These are phyloP conservation scores for Diacronema lutheri DNA, from an alignment of 78 protist species.

Conservation along the genomic window DNA sequence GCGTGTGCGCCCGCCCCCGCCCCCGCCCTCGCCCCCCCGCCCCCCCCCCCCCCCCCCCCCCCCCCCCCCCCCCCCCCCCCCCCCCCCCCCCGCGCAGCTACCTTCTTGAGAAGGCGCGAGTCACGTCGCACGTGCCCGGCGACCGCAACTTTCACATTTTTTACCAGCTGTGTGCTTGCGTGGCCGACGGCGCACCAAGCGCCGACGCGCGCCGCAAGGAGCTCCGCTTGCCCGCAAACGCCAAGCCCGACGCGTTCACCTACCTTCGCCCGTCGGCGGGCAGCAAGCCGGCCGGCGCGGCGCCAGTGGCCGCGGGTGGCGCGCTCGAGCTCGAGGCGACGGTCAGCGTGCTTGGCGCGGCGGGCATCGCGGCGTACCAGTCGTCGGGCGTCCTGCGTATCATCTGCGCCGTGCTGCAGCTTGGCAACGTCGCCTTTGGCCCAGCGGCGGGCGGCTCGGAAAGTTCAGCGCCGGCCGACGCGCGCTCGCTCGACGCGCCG, in stretches of 20 bases:
- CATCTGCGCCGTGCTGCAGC: neutral
- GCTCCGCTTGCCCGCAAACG: neutral
- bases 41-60: too few species aligned
- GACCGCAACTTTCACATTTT: slow-evolving; percentile 71
- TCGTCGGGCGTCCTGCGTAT: too few species aligned
- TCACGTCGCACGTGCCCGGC: slow-evolving; percentile 37
- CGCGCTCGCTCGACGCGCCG: neutral
- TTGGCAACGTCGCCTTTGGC: neutral
- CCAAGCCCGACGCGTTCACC: too few species aligned
- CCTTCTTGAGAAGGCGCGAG: slow-evolving; percentile 42
- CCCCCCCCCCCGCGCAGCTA: too few species aligned
- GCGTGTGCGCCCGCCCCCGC: too few species aligned
- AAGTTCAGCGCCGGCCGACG: neutral
- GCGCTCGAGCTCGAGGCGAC: neutral
- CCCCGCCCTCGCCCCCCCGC: too few species aligned
- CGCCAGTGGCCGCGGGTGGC: neutral
- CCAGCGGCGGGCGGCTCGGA: neutral
- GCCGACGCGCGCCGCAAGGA: neutral
- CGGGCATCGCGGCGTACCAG: too few species aligned
- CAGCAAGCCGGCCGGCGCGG: neutral
- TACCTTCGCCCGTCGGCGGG: neutral
- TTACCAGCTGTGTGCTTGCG: slow-evolving; percentile 46
- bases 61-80: too few species aligned
- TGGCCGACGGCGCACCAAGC: too few species aligned
- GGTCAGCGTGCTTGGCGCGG: neutral